phyloP scores from a whole-genome alignment of 2,329 filamentous ascomycete genomes.

The Diaporthe caulivora region DNA sequence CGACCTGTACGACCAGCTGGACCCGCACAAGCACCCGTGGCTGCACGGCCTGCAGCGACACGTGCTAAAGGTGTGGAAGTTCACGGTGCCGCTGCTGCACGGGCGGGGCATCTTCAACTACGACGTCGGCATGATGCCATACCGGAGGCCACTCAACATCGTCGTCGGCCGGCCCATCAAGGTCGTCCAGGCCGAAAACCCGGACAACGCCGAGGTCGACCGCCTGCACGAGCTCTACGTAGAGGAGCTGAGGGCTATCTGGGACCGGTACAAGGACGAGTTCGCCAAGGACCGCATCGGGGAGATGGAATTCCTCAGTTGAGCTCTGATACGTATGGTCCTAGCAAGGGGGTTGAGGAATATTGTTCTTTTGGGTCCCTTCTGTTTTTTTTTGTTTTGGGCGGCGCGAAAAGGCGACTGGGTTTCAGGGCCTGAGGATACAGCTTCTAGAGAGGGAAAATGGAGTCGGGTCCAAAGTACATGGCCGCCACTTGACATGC shows the following conservation, averaged over 20 bases:
- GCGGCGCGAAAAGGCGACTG: not conserved
- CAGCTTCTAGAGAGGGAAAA: not conserved
- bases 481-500: not conserved
- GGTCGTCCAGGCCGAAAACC: constrained; percentile 72
- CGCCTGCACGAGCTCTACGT: constrained; percentile 84
- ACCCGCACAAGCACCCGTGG: constrained; percentile 79
- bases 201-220: constrained; percentile 82
- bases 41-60: constrained; percentile 87
- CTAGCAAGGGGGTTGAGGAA: not conserved
- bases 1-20: constrained; percentile 92
- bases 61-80: constrained; percentile 88
- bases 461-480: not conserved
- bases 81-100: constrained; percentile 91
- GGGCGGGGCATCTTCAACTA: constrained; percentile 97
- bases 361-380: not conserved
- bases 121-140: constrained; percentile 96
- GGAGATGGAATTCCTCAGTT: constrained; percentile 77
- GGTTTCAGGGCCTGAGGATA: not conserved
- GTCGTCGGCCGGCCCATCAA: constrained; percentile 88
- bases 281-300: constrained; percentile 74
- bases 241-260: constrained; percentile 77
- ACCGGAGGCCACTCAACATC: constrained; percentile 86
- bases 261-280: constrained; percentile 82
- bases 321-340: constrained; percentile 31
- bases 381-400: not conserved